Conservation (phyloP, 495 filamentous ascomycete genomes). For the Xylaria telfairii region DNA sequence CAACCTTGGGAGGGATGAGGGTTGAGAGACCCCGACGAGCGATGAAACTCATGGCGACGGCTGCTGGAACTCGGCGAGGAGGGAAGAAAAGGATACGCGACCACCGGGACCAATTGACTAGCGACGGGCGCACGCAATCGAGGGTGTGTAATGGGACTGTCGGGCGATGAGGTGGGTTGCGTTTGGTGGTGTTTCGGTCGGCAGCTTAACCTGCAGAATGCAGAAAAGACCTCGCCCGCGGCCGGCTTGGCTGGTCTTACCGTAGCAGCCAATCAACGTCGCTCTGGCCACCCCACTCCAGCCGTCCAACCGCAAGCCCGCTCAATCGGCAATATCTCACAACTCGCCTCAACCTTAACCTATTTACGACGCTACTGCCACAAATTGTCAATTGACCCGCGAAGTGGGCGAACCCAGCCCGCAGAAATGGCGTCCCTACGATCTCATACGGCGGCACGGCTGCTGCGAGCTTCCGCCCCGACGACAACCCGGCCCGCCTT, state of each 20-base stretch:
- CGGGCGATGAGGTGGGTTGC: conserved; percentile 20
- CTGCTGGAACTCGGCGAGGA: conserved; percentile 34
- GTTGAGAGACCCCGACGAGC: conserved; percentile 90
- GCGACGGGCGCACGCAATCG: conserved; percentile 35
- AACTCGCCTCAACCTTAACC: conserved; percentile 1
- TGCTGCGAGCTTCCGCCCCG: conserved; percentile 52
- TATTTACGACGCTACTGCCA: neutral
- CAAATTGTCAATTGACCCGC: conserved; percentile 26
- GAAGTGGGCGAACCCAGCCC: neutral
- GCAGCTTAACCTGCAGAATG: conserved; percentile 40
- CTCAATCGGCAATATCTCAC: conserved; percentile 18
- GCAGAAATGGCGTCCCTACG: conserved; percentile 48
- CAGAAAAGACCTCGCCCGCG: conserved; percentile 45
- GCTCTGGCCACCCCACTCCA: conserved; percentile 2
- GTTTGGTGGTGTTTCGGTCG: conserved; percentile 35
- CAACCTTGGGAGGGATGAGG: conserved; percentile 97
- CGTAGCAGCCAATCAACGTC: conserved; percentile 38
- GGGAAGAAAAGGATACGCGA: conserved; percentile 28
- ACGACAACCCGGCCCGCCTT: conserved; percentile 42
- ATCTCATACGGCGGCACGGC: conserved; percentile 46
- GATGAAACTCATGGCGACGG: conserved; percentile 87
- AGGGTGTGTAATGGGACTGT: conserved; percentile 32
- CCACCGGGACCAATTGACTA: conserved; percentile 35
- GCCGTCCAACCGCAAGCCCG: conserved; percentile 15
- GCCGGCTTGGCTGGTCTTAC: conserved; percentile 26